Evolutionary conservation across 257 asterid genomes (phyloP), one percentile per base, ranked within the genome.

Genomic region (Solanum peruvianum): DNA sequence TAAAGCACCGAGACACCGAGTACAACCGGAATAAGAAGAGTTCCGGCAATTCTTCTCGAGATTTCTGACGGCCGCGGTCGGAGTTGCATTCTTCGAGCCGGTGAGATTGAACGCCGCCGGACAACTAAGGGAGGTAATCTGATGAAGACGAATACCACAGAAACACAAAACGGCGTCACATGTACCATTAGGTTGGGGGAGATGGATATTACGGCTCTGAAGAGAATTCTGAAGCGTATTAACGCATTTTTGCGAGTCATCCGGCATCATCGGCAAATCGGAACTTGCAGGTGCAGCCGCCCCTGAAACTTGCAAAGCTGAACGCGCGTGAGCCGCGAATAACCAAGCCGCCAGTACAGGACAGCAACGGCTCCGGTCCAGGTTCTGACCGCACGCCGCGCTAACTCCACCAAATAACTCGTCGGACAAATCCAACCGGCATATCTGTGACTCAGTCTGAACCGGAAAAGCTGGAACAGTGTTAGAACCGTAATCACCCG

Each of bases 311-410:
- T 93, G 95, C 10, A 95, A 92, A 8, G 98, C 99, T 67, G 98
- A 92, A 10, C 96, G 88, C 21, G 99, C 98, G 92, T 97, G 98
- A 7, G 99, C 98, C 0, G 99, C 99, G 90, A 94, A 95, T 35
- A 97, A 95, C 99, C 99, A 97, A 4, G 99, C 98, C 2, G 98
- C 98, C 23, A 97, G 95, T 0, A 97, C 99, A 9, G 99, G 99
- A 84, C 99, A 97, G 89, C 99, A 97, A 4, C 99, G 94, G 94
- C 98, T 92, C 20, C 99, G 92, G 94, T 97, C 98, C 7, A 97
- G 93, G 91, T 91, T 93, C n/a, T 88, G 91, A 66, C 96, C 94
- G 87, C 99, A 94, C 5, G 99, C 99, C 33, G 97, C 96, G 64
- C 92, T 86, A 16, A 97, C 98, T 64, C 98, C 99, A 88, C 99